Evolutionary conservation across 805 yeast species (phyloP).

Genomic region (Saccharomycopsis olivae): DNA sequence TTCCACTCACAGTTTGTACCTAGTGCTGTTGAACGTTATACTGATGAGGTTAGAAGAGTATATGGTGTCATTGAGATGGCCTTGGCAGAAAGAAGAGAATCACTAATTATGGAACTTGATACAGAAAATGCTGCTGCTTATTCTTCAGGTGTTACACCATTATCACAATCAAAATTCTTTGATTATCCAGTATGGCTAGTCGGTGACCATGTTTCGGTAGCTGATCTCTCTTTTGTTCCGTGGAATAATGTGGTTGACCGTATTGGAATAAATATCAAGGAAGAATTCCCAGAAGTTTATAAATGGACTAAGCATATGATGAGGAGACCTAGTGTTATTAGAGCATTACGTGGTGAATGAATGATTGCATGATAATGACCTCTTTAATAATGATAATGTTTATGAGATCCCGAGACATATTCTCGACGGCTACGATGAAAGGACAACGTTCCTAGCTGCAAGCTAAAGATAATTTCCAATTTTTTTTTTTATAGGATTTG

Average conservation of each 20-base stretch:
- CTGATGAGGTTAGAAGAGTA: constrained; percentile 86
- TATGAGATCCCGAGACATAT: too few relatives aligned
- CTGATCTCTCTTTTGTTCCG: constrained; percentile 88
- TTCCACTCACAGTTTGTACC: constrained; percentile 82
- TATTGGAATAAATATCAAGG: constrained; percentile 77
- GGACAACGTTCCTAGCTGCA: too few relatives aligned
- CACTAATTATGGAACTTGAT: constrained; percentile 80
- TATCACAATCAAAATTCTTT: constrained; percentile 74
- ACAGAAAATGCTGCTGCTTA: constrained; percentile 81
- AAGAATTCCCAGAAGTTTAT: constrained; percentile 90
- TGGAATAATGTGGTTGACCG: constrained; percentile 96
- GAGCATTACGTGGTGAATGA: constrained; percentile 69
- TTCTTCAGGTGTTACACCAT: constrained; percentile 79
- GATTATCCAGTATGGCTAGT: constrained; percentile 95
- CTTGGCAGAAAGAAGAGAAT: constrained; percentile 83
- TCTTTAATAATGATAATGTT: background rate
- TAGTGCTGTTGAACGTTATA: constrained; percentile 81
- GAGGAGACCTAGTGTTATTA: constrained; percentile 85
- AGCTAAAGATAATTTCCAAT: too few relatives aligned
- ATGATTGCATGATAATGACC: background rate
- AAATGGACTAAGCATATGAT: constrained; percentile 94
- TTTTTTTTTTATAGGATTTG: too few relatives aligned
- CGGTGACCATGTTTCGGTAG: constrained; percentile 73
- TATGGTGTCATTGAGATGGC: constrained; percentile 95
- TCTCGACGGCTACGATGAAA: too few relatives aligned